A percentile compares a stretch with the other conserved stretches of the same genome.
phyloP scores from a whole-genome alignment of 1,139 yeast species.

The Sugiyamaella pinicola region DNA sequence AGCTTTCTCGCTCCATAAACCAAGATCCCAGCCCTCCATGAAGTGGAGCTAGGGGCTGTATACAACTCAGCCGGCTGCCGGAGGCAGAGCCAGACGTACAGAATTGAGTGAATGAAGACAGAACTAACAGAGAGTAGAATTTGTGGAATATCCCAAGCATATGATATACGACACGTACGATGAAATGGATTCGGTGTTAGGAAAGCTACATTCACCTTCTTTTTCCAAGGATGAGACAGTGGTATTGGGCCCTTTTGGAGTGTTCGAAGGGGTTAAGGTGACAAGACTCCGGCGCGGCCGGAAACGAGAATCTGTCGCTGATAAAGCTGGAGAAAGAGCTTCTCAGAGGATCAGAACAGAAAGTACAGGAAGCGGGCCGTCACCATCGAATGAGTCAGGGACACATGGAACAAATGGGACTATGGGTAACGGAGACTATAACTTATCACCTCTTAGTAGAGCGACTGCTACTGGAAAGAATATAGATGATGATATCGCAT shows the following conservation, averaged over 20 bases:
- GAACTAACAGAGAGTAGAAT: conserved; percentile 48
- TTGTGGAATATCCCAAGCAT: conserved; percentile 66
- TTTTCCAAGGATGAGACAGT: conserved; percentile 54
- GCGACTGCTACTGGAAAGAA: neutral
- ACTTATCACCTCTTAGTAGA: neutral
- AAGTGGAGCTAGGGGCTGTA: no score
- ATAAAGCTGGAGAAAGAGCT: conserved; percentile 2
- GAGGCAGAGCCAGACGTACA: no score
- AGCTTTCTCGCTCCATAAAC: no score
- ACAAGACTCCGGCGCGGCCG: conserved; percentile 10
- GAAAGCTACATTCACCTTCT: conserved; percentile 57
- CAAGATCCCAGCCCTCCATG: no score
- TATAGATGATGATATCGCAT: conserved; percentile 1
- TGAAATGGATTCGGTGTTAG: conserved; percentile 76
- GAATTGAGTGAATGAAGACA: neutral
- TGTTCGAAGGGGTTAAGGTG: conserved; percentile 52
- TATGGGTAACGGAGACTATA: neutral
- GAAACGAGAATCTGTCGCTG: conserved; percentile 5
- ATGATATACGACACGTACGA: conserved; percentile 70
- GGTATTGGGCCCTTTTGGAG: conserved; percentile 81
- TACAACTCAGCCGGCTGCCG: no score
- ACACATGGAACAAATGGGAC: neutral
- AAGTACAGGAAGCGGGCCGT: neutral
- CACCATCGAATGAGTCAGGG: neutral
- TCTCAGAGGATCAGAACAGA: conserved; percentile 3